Evolutionary conservation across 176 grass and related monocot species (phyloP), one percentile per base, ranked within the genome.

Genomic region (Luzula sylvatica): DNA sequence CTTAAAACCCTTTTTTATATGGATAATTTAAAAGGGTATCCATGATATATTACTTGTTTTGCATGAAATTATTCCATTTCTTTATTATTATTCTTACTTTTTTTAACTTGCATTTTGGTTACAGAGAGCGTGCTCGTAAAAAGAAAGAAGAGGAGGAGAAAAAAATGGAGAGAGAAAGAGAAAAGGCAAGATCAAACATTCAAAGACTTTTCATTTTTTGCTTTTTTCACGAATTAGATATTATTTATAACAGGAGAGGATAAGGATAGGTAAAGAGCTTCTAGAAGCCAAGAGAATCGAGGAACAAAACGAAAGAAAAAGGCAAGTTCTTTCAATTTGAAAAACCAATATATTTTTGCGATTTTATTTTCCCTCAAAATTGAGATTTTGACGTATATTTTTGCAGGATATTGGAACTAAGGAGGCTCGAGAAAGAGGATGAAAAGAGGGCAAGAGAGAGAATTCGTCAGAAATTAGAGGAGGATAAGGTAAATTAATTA

Each of bases 71-170:
- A 19, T 19, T 51, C 20, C 5, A 19, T 51, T 8, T 51, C 40
- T 68, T 25, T 54, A 45, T 1, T 38, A 3, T 21, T 72, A 17
- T 66, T 16, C 25, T 18, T 47, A 29, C 59, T 19, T 11, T 40
- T 7, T 44, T 3, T 14, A 7, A 32, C 22, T 35, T 35, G 9
- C 5, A 35, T 35, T 35, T 35, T 35, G 30, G 30, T 35, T 82
- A 38, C 47, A 96, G 90, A 23, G 92, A 98, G 53, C 81, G 81
- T 40, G 85, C 92, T 72, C 78, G 78, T 45, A 98, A 77, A 68
- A 98, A 90, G 78, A 98, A 98, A 87, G 92, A 98, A 65, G 92
- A 98, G 76, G 92, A 98, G 61, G 85, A 98, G 61, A 98, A 27
- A 80, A 83, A 60, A 75, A 90, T 80, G 72, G 92, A 98, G 71